Base-by-base conservation (phyloP, 257 asterid species). In the Solanum ossicruentum region DNA sequence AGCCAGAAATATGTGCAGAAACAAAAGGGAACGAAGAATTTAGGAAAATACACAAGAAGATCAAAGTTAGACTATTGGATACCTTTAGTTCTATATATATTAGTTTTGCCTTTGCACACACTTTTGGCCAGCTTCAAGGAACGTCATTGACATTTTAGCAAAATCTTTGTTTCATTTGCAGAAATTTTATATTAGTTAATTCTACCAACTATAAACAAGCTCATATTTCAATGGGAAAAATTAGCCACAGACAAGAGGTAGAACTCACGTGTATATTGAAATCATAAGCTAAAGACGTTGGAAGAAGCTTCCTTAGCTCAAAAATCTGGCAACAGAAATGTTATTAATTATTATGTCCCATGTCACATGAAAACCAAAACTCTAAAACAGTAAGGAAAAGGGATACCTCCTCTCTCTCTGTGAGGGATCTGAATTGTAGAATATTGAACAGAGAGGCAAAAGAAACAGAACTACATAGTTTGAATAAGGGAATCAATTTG, bases 221-320 rank as follows among this genome's bases (percentile, higher is more conserved):
- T 77, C 82, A 77, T 51, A 49, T 51, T 5, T 43, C 47, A 49
- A 49, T 23, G 82, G 56, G 82, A 51, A 17, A 26, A 28, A 15
- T 23, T 23, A 51, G 47, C 10, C 26, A 77, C 10, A 9, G 10
- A 51, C 4, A 15, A 77, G 82, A 9, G 47, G 49, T 32, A 83
- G 43, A 81, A 89, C 98, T 93, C 85, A 94, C 98, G 84, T 95
- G 98, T 88, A 94, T 79, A 88, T 97, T 95, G 92, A 97, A 97
- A 88, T 97, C 98, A 47, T 93, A 95, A 80, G 93, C 88, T 89
- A 90, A 85, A 77, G 98, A 87, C 54, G 97, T 91, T 13, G 98
- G 98, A 83, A 95, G 98, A 87, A 97, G 98, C 90, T 97, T 97
- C 91, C 94, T 89, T 85, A 97, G 98, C 91, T 92, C 94, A 89